A percentile compares a stretch with the other conserved stretches of the same genome.
These are phyloP conservation scores for Cladosporium sp. DNA, from an alignment of 2,329 filamentous ascomycete genomes.

Conservation along the genomic window DNA sequence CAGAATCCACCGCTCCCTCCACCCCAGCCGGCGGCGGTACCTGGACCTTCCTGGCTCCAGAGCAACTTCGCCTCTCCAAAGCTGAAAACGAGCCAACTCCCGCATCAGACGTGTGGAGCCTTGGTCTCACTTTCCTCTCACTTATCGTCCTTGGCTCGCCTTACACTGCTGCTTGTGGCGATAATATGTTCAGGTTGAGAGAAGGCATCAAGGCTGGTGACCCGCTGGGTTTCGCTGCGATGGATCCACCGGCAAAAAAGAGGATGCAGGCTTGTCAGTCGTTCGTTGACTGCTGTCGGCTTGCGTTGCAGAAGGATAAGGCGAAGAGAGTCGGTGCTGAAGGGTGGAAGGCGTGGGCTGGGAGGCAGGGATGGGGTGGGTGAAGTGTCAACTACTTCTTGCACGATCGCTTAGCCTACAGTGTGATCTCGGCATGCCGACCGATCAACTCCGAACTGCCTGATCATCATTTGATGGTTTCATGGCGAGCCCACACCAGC, in stretches of 20 bases:
- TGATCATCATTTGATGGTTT: no score
- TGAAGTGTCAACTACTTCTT: not conserved
- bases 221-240: slow-evolving; percentile 38
- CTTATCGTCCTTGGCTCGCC: slow-evolving; percentile 40
- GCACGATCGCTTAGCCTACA: no score
- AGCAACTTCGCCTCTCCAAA: slow-evolving; percentile 29
- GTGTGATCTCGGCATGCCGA: no score
- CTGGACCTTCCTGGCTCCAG: slow-evolving; percentile 43
- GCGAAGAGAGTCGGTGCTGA: slow-evolving; percentile 26
- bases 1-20: slow-evolving; percentile 19
- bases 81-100: slow-evolving; percentile 29
- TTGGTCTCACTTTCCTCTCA: slow-evolving; percentile 43
- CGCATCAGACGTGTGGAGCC: slow-evolving; percentile 41
- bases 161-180: slow-evolving; percentile 34
- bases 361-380: slow-evolving; percentile 19
- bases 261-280: slow-evolving; percentile 30
- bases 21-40: slow-evolving; percentile 37
- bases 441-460: no score
- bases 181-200: slow-evolving; percentile 39
- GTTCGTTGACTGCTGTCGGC: slow-evolving; percentile 35
- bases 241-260: slow-evolving; percentile 32
- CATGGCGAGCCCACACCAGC: no score
- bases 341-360: slow-evolving; percentile 30
- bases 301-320: slow-evolving; percentile 35
- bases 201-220: slow-evolving; percentile 42